phyloP scores from a whole-genome alignment of 805 yeast genomes.

The Diddensiella transvaalensis region DNA sequence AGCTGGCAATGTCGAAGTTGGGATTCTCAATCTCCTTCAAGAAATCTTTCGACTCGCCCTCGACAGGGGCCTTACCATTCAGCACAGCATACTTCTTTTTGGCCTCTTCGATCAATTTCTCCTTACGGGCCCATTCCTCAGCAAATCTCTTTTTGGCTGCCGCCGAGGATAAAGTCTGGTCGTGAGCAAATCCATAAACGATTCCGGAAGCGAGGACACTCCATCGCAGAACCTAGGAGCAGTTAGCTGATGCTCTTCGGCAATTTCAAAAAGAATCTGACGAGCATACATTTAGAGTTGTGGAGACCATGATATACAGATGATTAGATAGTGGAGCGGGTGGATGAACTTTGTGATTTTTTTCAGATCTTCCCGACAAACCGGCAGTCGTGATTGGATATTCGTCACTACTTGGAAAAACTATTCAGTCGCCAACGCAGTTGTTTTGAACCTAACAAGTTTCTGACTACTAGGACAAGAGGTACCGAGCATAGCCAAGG shows the following conservation, averaged over 20 bases:
- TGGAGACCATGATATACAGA: slow-evolving; percentile 19
- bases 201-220: slow-evolving; percentile 86
- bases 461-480: too few species aligned
- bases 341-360: too few species aligned
- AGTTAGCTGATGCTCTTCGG: slow-evolving; percentile 1
- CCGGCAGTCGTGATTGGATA: neutral
- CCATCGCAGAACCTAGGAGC: slow-evolving; percentile 80
- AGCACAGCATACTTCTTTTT: slow-evolving; percentile 80
- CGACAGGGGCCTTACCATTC: slow-evolving; percentile 30
- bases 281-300: slow-evolving; percentile 24
- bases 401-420: too few species aligned
- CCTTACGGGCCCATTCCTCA: slow-evolving; percentile 57
- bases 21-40: slow-evolving; percentile 77
- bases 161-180: slow-evolving; percentile 58
- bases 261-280: neutral
- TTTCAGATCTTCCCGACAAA: neutral
- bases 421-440: too few species aligned
- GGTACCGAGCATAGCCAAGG: too few species aligned
- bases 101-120: slow-evolving; percentile 80
- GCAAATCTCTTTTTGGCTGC: slow-evolving; percentile 58
- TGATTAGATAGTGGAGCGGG: too few species aligned
- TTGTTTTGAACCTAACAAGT: too few species aligned
- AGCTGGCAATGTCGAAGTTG: slow-evolving; percentile 71
- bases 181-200: slow-evolving; percentile 83
- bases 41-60: slow-evolving; percentile 33